Evolutionary conservation across 352 stramenopile genomes (phyloP), one percentile per base, ranked within the genome.

Genomic region (Peronospora belbahrii): DNA sequence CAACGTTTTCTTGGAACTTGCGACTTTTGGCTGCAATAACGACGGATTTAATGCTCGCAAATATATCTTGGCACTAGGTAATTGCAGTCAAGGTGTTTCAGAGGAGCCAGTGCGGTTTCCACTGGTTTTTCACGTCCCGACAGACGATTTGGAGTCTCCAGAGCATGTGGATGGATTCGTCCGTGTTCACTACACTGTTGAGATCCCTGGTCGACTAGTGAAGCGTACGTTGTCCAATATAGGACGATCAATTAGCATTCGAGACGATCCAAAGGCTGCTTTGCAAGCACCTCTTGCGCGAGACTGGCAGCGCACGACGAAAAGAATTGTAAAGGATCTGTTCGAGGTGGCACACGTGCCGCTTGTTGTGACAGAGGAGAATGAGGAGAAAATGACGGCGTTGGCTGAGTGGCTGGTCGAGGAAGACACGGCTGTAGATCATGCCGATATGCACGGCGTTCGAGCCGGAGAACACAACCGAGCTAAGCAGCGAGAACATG

Each of bases 1-100:
- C 42, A 89, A 89, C 56, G 52, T 74, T 37, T 89, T 87, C 50
- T 55, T 89, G 11, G 71, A 80, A 43, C 57, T 89, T 36, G 77
- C 77, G 11, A 37, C 61, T 6, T 66, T 57, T 13, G 77, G 70
- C 39, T 89, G 77, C 54, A 85, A 86, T 52, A 84, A 82, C 59
- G 70, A 87, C 60, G 62, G 67, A 4, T 75, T 67, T 51, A 60
- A 59, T 33, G 65, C 73, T 10, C 74, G 73, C 13, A 73, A 70
- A 35, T 70, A 82, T 23, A 51, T 84, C 19, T 42, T 80, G 23
- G 67, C 60, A 8, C 52, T 77, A 13, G 48, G 48, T 0, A 40
- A 56, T 0, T 48, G 40, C 14, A 45, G 60, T 0, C 19, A 39
- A 27, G 42, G 14, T 14, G 40, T 40, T 19, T 8, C 32, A 0